Conservation (phyloP, 768 basidiomycete genomes). For the Boletus edulis region DNA sequence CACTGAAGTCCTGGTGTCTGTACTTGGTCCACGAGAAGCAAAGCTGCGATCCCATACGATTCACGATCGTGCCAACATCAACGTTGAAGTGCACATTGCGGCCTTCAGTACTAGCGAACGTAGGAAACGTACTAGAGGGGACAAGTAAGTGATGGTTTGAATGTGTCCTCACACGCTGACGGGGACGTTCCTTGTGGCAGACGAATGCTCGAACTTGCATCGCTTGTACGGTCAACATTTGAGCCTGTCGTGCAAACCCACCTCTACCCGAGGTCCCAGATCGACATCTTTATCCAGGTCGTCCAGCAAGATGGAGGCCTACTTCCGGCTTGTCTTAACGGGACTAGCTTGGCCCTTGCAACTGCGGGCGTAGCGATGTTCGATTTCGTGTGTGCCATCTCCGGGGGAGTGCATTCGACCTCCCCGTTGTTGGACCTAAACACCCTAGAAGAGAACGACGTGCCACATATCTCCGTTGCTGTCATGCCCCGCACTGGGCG, state of each 20-base stretch:
- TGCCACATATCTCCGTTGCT: slow-evolving; percentile 87
- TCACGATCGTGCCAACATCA: slow-evolving; percentile 86
- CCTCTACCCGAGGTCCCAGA: slow-evolving; percentile 91
- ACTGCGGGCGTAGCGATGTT: slow-evolving; percentile 86
- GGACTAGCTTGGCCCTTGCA: slow-evolving; percentile 87
- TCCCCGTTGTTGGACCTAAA: slow-evolving; percentile 86
- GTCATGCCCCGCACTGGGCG: slow-evolving; percentile 84
- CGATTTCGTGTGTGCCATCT: slow-evolving; percentile 90
- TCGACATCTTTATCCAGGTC: slow-evolving; percentile 92
- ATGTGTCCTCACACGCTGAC: neutral
- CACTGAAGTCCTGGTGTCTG: slow-evolving; percentile 82
- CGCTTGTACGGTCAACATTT: slow-evolving; percentile 90
- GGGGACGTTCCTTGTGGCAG: slow-evolving; percentile 37
- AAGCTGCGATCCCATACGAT: slow-evolving; percentile 74
- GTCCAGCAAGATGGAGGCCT: slow-evolving; percentile 93
- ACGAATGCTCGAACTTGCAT: slow-evolving; percentile 82
- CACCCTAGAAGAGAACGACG: slow-evolving; percentile 83
- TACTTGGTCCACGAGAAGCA: slow-evolving; percentile 91
- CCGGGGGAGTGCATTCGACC: slow-evolving; percentile 81
- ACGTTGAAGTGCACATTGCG: slow-evolving; percentile 84
- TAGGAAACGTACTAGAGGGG: slow-evolving; percentile 71
- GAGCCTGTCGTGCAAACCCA: slow-evolving; percentile 90
- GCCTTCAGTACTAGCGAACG: slow-evolving; percentile 85
- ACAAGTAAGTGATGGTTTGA: slow-evolving; percentile 64
- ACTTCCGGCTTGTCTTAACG: slow-evolving; percentile 90